Evolutionary conservation across 345 rosid genomes (phyloP), one percentile per base, ranked within the genome.

Genomic region (Citrus glauca): DNA sequence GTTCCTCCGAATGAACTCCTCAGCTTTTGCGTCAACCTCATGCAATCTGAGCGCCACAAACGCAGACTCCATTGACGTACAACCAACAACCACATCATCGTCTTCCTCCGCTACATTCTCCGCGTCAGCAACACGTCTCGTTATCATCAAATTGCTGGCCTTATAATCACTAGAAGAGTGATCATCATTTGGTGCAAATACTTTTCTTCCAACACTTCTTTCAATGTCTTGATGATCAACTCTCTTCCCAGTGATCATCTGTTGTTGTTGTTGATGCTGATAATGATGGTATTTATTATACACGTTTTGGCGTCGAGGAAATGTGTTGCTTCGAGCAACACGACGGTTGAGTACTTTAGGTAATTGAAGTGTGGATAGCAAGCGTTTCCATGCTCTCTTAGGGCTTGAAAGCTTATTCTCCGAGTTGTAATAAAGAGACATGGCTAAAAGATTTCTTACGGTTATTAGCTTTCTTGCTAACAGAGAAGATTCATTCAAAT

Each of bases 1-100:
- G 10, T 16, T 3, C 20, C n/a, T 17, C 16, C 20, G 40, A 55
- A 78, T 81, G 56, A 73, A 81, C 9, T 74, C 81, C 68, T 81
- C 81, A 3, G 84, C 84, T 38, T 32, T 78, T 16, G 79, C 84
- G 20, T 81, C 84, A 11, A 81, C 76, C 37, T 45, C 84, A n/a
- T 72, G 14, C 69, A 72, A 30, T 75, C 33, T 61, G 19, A 38
- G 1, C 9, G 57, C 17, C 25, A 72, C 13, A 33, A 62, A n/a
- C 9, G 10, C 25, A 24, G 72, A 45, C 6, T 69, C 72, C 7
- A 68, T 24, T 9, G 56, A 40, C 32, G 55, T 45, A 45, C 50
- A 45, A 45, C 50, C 25, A 40, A 22, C 55, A 42, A 13, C 30
- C 7, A 5, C 42, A 22, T n/a, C 53, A 2, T 50, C 3, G 8